Evolutionary conservation across 306 rosid species (phyloP), one percentile per base, ranked within the genome.

Genomic region (Quercus dentata): DNA sequence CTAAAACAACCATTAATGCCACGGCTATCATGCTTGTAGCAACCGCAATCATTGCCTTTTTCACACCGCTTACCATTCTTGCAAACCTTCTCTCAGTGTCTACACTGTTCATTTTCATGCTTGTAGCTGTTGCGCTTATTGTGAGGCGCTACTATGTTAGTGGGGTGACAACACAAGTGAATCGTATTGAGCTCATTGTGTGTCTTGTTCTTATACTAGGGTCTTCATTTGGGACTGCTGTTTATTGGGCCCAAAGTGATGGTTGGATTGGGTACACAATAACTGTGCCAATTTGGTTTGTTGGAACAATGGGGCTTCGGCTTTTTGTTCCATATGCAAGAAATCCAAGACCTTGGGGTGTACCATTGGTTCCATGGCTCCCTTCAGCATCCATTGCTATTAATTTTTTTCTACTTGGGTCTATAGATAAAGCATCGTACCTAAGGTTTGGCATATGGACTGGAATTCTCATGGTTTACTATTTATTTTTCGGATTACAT

Each of bases 331-430:
- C 97, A 0, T 84, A 81, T 19, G 90, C 91, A 0, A 92, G 81
- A 83, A 83, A 73, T 17, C 94, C 98, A 0, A 88, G 76, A 44
- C 38, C 89, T 19, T 92, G 96, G 98, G 98, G 97, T 0, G 92
- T 86, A 13, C 97, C 97, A 0, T 13, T 89, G 49, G 90, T 94
- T 27, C 96, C 98, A 0, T 92, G 91, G 80, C 28, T 94, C 33
- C 97, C 98, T 4, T 89, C 92, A 0, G 61, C 86, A 0, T 94
- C 96, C 0, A 89, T 94, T 51, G 90, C 85, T 5, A 86, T 94
- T 21, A 92, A 94, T 41, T 30, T 92, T 19, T 94, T 91, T 76
- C 89, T 91, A 75, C 90, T 93, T n/a, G 97, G 97, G 5, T 89
- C 97, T 0, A 81, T 93, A n/a, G 97, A 89, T 46, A 51, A n/a